A percentile compares a stretch with the other conserved stretches of the same genome.
phyloP scores from a whole-genome alignment of 768 basidiomycete genomes.

The Russula earlei region DNA sequence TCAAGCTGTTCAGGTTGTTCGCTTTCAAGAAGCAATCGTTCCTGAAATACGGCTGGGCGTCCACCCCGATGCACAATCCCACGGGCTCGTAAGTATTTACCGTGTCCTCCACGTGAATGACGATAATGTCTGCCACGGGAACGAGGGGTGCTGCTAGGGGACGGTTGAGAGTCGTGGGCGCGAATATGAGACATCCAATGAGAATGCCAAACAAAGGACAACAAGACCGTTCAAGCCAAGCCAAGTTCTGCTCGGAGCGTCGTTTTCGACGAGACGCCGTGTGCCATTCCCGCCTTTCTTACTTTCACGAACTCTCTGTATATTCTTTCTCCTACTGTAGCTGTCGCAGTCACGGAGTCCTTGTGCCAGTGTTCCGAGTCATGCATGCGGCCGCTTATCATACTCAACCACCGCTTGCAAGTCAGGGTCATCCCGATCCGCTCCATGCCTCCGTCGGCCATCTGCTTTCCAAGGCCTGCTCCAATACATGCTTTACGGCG shows the following conservation, averaged over 20 bases:
- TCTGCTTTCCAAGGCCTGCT: slow-evolving; percentile 54
- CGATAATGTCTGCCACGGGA: slow-evolving; percentile 36
- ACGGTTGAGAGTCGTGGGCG: neutral
- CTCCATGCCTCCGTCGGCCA: slow-evolving; percentile 57
- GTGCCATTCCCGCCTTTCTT: neutral
- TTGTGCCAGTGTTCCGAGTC: slow-evolving; percentile 9
- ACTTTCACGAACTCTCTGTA: neutral
- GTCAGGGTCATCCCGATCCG: slow-evolving; percentile 35
- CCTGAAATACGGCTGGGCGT: slow-evolving; percentile 57
- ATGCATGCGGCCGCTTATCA: slow-evolving; percentile 29
- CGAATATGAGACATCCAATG: neutral
- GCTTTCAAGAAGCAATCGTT: slow-evolving; percentile 50
- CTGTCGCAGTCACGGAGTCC: neutral
- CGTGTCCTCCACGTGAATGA: slow-evolving; percentile 56
- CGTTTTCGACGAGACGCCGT: neutral
- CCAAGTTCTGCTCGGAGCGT: neutral
- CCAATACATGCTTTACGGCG: slow-evolving; percentile 67
- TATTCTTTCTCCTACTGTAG: neutral
- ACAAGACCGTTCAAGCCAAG: neutral
- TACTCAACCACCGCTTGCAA: slow-evolving; percentile 26
- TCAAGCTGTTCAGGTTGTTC: slow-evolving; percentile 36
- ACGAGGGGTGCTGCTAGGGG: neutral
- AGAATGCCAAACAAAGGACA: slow-evolving; percentile 3
- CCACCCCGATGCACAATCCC: slow-evolving; percentile 52
- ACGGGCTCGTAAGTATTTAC: slow-evolving; percentile 65